Evolutionary conservation across 2,329 filamentous ascomycete genomes (phyloP).

Genomic region (Diplocarpon rosae): DNA sequence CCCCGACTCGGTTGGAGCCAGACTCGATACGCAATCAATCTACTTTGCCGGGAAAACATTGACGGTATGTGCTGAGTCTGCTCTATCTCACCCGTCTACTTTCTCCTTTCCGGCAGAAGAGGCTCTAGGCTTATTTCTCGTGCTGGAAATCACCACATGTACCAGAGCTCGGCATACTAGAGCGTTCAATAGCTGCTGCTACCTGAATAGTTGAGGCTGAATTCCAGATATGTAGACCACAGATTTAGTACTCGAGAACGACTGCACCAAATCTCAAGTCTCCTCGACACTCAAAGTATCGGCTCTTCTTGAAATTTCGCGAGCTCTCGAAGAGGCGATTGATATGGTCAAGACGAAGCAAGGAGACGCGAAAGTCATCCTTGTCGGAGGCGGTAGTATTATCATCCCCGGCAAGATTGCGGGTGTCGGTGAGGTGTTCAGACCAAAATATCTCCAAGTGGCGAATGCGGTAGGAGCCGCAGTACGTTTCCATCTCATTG

Average conservation of each 20-base stretch:
- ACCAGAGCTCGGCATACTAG: no score
- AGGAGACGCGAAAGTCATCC: conserved; percentile 38
- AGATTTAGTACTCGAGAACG: conserved; percentile 15
- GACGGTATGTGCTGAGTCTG: conserved; percentile 39
- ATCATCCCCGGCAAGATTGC: conserved; percentile 35
- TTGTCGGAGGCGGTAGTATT: conserved; percentile 47
- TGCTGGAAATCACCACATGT: no score
- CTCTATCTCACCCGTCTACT: conserved; percentile 1
- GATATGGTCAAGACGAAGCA: conserved; percentile 47
- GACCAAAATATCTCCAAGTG: conserved; percentile 41
- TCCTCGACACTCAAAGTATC: conserved; percentile 8
- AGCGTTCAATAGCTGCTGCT: no score
- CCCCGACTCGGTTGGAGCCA: conserved; percentile 44
- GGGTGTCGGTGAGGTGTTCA: conserved; percentile 39
- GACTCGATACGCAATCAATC: conserved; percentile 35
- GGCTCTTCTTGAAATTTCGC: conserved; percentile 19
- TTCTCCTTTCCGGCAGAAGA: no score
- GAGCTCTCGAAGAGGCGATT: conserved; percentile 40
- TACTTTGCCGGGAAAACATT: conserved; percentile 42
- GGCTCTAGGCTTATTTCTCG: no score
- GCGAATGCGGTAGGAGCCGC: conserved; percentile 52
- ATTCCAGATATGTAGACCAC: conserved; percentile 22
- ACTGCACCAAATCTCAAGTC: conserved; percentile 5
- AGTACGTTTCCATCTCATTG: conserved; percentile 28
- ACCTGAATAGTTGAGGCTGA: no score